Evolutionary conservation across 768 basidiomycete genomes (phyloP).

Genomic region (Lactifluus subvellereus): DNA sequence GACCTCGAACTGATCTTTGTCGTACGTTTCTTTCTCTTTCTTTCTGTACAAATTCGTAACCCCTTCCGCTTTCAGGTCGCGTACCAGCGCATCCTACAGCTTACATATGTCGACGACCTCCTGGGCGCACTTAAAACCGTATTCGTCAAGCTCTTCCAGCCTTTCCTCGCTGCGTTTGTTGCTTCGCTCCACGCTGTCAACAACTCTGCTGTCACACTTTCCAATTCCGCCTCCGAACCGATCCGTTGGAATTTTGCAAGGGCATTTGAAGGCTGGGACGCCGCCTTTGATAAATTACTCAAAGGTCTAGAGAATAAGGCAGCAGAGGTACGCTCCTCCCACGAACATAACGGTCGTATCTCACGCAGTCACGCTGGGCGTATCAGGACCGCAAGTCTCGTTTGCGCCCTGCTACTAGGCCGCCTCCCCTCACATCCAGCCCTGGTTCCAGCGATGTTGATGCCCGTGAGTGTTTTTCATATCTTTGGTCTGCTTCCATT

Average conservation of each 20-base stretch:
- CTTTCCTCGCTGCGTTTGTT: constrained; percentile 77
- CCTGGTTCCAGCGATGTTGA: constrained; percentile 55
- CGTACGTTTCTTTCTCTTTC: constrained; percentile 43
- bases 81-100: constrained; percentile 91
- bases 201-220: constrained; percentile 34
- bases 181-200: constrained; percentile 69
- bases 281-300: constrained; percentile 69
- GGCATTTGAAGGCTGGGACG: constrained; percentile 77
- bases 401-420: constrained; percentile 38
- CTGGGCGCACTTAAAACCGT: constrained; percentile 72
- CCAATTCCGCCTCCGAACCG: constrained; percentile 34
- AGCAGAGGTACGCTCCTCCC: constrained; percentile 44
- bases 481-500: constrained; percentile 2
- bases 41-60: not conserved
- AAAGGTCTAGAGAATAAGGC: constrained; percentile 71
- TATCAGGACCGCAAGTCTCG: constrained; percentile 69
- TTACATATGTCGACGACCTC: constrained; percentile 90
- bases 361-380: not conserved
- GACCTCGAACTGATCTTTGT: constrained; percentile 96
- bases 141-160: constrained; percentile 83
- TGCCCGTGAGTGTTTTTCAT: constrained; percentile 41
- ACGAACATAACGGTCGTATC: not conserved
- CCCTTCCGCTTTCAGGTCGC: constrained; percentile 56
- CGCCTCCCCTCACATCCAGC: constrained; percentile 35
- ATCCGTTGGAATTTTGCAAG: constrained; percentile 62